Evolutionary conservation across 257 asterid species (phyloP).

Genomic region (Lithospermum erythrorhizon): DNA sequence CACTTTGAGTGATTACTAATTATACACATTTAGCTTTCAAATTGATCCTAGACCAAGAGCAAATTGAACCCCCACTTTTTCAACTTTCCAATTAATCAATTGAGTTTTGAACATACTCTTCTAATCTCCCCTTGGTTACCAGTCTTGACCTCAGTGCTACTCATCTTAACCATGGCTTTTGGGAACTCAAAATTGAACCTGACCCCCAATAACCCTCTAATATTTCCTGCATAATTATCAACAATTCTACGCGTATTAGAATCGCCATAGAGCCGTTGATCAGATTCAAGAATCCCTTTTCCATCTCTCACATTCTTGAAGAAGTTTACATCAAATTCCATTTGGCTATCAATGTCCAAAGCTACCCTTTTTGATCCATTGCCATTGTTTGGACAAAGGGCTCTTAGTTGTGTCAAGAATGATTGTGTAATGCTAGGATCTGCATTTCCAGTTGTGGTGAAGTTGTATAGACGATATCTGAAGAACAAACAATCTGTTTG

Average conservation of each 20-base stretch:
- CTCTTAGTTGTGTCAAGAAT: slow-evolving; percentile 32
- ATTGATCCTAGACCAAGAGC: background rate
- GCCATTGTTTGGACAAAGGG: slow-evolving; percentile 39
- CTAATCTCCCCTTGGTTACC: slow-evolving; percentile 62
- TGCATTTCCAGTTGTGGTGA: slow-evolving; percentile 51
- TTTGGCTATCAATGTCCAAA: slow-evolving; percentile 39
- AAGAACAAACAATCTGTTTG: slow-evolving; percentile 43
- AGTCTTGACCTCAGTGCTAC: slow-evolving; percentile 51
- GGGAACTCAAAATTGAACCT: slow-evolving; percentile 48
- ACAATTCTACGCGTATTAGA: slow-evolving; percentile 30
- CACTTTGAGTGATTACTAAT: too few species aligned
- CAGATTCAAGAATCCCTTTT: slow-evolving; percentile 57
- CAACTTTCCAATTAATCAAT: slow-evolving; percentile 9
- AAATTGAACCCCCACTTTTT: background rate
- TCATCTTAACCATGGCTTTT: slow-evolving; percentile 65
- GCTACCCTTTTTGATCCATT: slow-evolving; percentile 38
- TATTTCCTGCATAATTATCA: slow-evolving; percentile 49
- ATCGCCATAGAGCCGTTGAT: slow-evolving; percentile 64
- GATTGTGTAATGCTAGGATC: slow-evolving; percentile 53
- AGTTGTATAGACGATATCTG: slow-evolving; percentile 55
- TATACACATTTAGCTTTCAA: too few species aligned
- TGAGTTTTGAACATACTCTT: slow-evolving; percentile 39
- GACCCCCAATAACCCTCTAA: slow-evolving; percentile 47
- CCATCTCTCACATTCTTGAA: slow-evolving; percentile 65
- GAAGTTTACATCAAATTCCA: slow-evolving; percentile 45